Conservation (phyloP, 345 rosid genomes). For the Brassica incana region DNA sequence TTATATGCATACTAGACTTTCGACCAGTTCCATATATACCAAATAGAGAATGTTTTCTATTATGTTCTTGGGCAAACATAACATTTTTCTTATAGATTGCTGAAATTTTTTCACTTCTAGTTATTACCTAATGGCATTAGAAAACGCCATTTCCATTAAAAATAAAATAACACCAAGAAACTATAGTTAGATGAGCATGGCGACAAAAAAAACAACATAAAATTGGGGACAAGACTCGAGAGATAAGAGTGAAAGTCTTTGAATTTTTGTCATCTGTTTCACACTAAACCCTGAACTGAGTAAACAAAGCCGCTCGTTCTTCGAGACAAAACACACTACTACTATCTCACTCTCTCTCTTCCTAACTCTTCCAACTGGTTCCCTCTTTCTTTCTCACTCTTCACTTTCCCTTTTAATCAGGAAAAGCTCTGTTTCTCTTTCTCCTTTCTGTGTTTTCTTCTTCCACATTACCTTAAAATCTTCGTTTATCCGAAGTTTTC, state of each 20-base stretch:
- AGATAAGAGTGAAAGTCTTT: constrained; percentile 28
- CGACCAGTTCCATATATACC: too few relatives aligned
- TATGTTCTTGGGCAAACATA: neutral
- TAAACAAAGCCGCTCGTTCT: constrained; percentile 42
- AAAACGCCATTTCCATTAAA: neutral
- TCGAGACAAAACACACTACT: constrained; percentile 38
- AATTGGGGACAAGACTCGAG: neutral
- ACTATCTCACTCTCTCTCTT: constrained; percentile 1
- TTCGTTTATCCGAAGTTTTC: neutral
- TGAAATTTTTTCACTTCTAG: neutral
- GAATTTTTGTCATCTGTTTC: constrained; percentile 26
- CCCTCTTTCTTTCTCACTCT: constrained; percentile 34
- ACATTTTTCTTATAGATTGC: neutral
- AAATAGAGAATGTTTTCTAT: too few relatives aligned
- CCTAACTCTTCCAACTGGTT: constrained; percentile 17
- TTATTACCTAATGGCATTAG: constrained; percentile 22
- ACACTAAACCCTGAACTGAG: constrained; percentile 36
- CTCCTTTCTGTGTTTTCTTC: neutral
- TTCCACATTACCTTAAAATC: constrained; percentile 24
- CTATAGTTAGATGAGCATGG: constrained; percentile 20
- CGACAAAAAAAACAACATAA: constrained; percentile 20
- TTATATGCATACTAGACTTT: too few relatives aligned
- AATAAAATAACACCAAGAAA: constrained; percentile 22
- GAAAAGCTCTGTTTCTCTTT: constrained; percentile 26
- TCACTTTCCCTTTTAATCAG: constrained; percentile 41